These are phyloP conservation scores for Blastobotrys parvus DNA, from an alignment of 805 yeast genomes.

Conservation along the genomic window DNA sequence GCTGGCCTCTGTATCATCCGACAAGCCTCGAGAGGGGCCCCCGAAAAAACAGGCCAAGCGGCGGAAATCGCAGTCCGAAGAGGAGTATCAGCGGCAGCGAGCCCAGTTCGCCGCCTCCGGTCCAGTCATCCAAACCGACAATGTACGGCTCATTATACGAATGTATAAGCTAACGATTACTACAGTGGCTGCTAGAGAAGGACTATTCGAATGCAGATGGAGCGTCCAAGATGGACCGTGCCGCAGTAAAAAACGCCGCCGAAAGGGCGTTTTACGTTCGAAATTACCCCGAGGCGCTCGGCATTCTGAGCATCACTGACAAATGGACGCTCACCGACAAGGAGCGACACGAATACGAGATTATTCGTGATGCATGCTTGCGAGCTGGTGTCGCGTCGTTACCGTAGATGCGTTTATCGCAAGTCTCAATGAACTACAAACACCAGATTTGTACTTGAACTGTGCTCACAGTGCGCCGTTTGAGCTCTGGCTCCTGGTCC, in stretches of 20 bases:
- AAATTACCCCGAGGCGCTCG: constrained; percentile 44
- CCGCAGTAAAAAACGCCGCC: constrained; percentile 46
- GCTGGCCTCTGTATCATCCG: background rate
- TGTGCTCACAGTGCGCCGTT: constrained; percentile 34
- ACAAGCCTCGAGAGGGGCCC: background rate
- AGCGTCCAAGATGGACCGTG: constrained; percentile 45
- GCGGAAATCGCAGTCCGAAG: constrained; percentile 67
- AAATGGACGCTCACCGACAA: constrained; percentile 39
- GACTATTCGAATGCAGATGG: constrained; percentile 4
- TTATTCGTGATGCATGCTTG: constrained; percentile 26
- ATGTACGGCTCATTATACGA: constrained; percentile 7
- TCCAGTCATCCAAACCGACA: constrained; percentile 33
- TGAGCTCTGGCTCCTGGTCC: constrained; percentile 21
- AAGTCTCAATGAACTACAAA: too few relatives aligned
- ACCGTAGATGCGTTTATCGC: too few relatives aligned
- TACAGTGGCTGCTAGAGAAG: constrained; percentile 11
- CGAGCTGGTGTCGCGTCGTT: too few relatives aligned
- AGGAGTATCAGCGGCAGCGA: constrained; percentile 48
- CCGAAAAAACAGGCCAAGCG: constrained; percentile 14
- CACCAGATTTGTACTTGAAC: constrained; percentile 38
- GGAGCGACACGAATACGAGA: constrained; percentile 44
- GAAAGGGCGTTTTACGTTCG: constrained; percentile 54
- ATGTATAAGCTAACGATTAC: background rate
- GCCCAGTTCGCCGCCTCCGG: constrained; percentile 34
- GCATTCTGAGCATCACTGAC: constrained; percentile 31